phyloP scores from a whole-genome alignment of 2,329 filamentous ascomycete genomes.

The Aspergillus japonicus region DNA sequence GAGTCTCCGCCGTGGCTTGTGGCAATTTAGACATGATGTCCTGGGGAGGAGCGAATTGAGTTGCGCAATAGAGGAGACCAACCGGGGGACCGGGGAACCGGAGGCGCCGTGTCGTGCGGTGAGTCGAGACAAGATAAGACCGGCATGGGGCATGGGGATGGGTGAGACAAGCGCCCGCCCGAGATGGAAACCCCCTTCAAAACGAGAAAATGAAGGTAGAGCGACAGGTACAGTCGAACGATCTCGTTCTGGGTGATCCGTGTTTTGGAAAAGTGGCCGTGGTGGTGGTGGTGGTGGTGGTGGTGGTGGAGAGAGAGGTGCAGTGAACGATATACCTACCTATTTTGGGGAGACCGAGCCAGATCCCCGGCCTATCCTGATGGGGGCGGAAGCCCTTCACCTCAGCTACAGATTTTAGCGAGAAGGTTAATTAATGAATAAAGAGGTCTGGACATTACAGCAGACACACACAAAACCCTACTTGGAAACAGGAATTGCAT shows the following conservation, averaged over 20 bases:
- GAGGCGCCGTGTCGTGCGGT: conserved; percentile 5
- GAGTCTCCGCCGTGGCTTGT: conserved; percentile 8
- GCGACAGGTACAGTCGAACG: neutral
- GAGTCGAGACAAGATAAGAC: conserved; percentile 10
- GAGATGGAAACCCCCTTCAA: neutral
- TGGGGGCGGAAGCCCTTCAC: neutral
- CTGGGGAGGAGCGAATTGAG: neutral
- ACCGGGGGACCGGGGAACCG: neutral
- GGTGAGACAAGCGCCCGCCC: conserved; percentile 7
- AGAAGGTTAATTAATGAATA: neutral
- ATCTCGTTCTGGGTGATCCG: neutral
- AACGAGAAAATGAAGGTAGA: neutral
- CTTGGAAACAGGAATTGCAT: neutral
- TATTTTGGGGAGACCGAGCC: neutral
- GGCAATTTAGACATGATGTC: conserved; percentile 2
- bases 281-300: neutral
- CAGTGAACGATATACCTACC: neutral
- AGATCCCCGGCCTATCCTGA: neutral
- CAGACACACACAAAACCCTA: neutral
- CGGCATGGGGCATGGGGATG: neutral
- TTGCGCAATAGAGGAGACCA: neutral
- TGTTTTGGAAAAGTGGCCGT: neutral
- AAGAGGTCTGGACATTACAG: neutral
- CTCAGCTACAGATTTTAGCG: neutral
- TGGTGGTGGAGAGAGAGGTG: neutral